Evolutionary conservation across 495 filamentous ascomycete genomes (phyloP).

Genomic region (Trichoderma virens): DNA sequence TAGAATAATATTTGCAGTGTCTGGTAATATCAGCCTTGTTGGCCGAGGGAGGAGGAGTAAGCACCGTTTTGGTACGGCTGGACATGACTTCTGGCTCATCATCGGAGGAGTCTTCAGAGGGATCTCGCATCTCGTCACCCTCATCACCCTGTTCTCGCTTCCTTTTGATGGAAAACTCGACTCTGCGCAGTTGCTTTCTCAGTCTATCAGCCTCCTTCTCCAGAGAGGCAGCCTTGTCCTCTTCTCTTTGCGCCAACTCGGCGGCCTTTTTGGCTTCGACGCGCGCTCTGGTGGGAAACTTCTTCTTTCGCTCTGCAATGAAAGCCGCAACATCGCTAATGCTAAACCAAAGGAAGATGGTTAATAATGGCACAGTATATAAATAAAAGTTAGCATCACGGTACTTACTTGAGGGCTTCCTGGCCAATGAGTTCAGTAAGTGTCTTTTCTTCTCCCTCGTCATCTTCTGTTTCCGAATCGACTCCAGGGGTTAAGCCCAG

Average conservation of each 20-base stretch:
- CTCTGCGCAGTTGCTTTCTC: constrained; percentile 41
- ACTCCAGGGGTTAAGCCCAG: constrained; percentile 71
- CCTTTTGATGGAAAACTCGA: constrained; percentile 47
- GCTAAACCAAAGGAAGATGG: constrained; percentile 31
- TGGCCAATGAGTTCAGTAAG: constrained; percentile 51
- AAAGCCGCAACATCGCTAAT: constrained; percentile 66
- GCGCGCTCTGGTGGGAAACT: constrained; percentile 67
- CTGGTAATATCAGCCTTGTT: constrained; percentile 43
- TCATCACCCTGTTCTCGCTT: constrained; percentile 50
- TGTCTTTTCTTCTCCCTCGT: constrained; percentile 67
- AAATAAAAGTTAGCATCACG: background rate
- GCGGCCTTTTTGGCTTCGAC: constrained; percentile 42
- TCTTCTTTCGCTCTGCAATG: constrained; percentile 71
- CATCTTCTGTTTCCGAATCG: constrained; percentile 63
- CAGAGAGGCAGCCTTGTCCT: constrained; percentile 23
- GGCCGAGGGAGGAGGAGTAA: constrained; percentile 30
- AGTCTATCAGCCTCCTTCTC: constrained; percentile 42
- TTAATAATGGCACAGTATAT: background rate
- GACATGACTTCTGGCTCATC: constrained; percentile 43
- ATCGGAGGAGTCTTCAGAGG: constrained; percentile 29
- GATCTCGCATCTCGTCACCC: constrained; percentile 46
- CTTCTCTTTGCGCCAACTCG: constrained; percentile 19
- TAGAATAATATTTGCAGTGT: constrained; percentile 55
- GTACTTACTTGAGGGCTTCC: constrained; percentile 37
- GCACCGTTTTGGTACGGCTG: constrained; percentile 27